Conservation (phyloP, 2,329 filamentous ascomycete genomes). For the Huntiella decipiens region DNA sequence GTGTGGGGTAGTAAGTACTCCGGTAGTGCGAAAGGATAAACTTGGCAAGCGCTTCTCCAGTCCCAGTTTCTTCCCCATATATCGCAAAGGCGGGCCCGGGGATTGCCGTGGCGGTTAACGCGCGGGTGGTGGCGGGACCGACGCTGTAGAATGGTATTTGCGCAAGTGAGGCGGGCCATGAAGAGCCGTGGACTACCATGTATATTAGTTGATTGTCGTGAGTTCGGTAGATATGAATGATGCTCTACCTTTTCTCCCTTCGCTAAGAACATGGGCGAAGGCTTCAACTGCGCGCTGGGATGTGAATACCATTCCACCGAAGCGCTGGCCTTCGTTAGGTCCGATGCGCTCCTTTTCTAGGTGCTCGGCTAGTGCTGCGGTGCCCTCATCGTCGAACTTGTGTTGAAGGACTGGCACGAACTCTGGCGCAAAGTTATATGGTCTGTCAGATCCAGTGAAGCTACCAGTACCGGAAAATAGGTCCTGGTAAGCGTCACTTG, state of each 20-base stretch:
- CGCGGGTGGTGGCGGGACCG: slow-evolving; percentile 61
- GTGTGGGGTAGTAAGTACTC: slow-evolving; percentile 26
- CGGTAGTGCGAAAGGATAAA: slow-evolving; percentile 67
- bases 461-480: slow-evolving; percentile 31
- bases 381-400: slow-evolving; percentile 39
- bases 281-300: slow-evolving; percentile 71
- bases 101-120: slow-evolving; percentile 26
- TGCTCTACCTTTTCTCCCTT: slow-evolving; percentile 5
- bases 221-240: not conserved
- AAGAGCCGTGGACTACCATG: slow-evolving; percentile 3
- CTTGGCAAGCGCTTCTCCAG: slow-evolving; percentile 57
- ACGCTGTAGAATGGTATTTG: slow-evolving; percentile 54
- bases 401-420: slow-evolving; percentile 69
- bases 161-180: slow-evolving; percentile 15
- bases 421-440: slow-evolving; percentile 33
- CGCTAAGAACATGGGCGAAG: slow-evolving; percentile 40
- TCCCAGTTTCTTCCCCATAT: slow-evolving; percentile 66
- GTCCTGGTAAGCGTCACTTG: slow-evolving; percentile 54
- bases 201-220: not conserved
- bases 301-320: slow-evolving; percentile 68
- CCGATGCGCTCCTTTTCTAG: slow-evolving; percentile 28
- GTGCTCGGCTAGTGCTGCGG: slow-evolving; percentile 31
- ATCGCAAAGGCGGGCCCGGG: slow-evolving; percentile 32
- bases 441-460: slow-evolving; percentile 2
- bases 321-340: slow-evolving; percentile 18